phyloP scores from a whole-genome alignment of 1,139 yeast genomes.

The Debaryomycetaceae sp. region DNA sequence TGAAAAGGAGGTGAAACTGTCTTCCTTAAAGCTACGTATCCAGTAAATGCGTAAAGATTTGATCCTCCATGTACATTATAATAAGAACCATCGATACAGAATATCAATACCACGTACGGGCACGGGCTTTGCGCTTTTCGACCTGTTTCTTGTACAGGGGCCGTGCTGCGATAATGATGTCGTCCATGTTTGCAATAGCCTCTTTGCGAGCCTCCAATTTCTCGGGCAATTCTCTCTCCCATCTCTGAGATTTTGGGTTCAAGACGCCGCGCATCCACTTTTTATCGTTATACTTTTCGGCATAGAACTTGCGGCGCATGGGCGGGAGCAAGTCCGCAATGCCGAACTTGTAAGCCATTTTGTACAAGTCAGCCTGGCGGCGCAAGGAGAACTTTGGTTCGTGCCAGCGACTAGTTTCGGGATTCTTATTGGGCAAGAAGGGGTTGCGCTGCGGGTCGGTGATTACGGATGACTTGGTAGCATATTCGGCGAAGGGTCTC shows the following conservation, averaged over 20 bases:
- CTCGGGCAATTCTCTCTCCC: slow-evolving; percentile 60
- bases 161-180: slow-evolving; percentile 53
- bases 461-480: slow-evolving; percentile 53
- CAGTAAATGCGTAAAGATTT: no score
- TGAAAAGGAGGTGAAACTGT: no score
- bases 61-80: background rate
- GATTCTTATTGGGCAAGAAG: slow-evolving; percentile 76
- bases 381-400: slow-evolving; percentile 73
- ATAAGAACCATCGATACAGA: background rate
- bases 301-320: slow-evolving; percentile 63
- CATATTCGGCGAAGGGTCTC: slow-evolving; percentile 59
- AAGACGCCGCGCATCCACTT: slow-evolving; percentile 70
- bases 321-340: slow-evolving; percentile 71
- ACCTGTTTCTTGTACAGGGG: slow-evolving; percentile 51
- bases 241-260: slow-evolving; percentile 69
- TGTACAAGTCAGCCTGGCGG: slow-evolving; percentile 76
- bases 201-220: slow-evolving; percentile 51
- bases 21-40: no score
- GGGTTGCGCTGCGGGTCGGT: slow-evolving; percentile 73
- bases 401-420: slow-evolving; percentile 67
- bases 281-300: slow-evolving; percentile 64
- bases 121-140: slow-evolving; percentile 37
- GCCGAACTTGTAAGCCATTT: slow-evolving; percentile 75
- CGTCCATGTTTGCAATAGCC: slow-evolving; percentile 68
- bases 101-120: slow-evolving; percentile 35